Evolutionary conservation across 345 rosid genomes (phyloP), one percentile per base, ranked within the genome.

Genomic region (Arabis alpina): DNA sequence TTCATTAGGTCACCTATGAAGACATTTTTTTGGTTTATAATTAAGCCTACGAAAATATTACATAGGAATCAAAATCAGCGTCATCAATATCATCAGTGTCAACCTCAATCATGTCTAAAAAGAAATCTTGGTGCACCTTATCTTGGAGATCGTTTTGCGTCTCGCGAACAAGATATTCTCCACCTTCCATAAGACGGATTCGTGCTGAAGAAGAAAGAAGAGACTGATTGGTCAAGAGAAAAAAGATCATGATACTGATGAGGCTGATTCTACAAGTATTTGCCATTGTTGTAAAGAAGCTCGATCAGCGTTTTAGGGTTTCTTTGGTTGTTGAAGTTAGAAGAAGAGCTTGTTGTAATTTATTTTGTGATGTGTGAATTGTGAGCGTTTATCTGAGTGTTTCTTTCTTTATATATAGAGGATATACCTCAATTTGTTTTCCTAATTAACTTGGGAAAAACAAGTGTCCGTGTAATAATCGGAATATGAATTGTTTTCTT

Each of bases 191-290:
- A 8, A 54, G 16, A 54, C 14, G 24, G 34, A 43, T 7, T 44
- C 72, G 36, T 43, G 45, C 36, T 44, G 36, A 68, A 68, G 45
- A 68, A 44, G 63, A 19, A 55, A 68, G 13, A 10, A 6, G 6
- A 68, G 9, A 66, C 13, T 54, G 72, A 23, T 68, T 68, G 34
- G 28, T 44, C 15, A 68, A 43, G 45, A 67, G 14, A 24, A 55
- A 43, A 36, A 55, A 24, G 63, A 67, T 3, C 36, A 67, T 32
- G 34, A 44, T 43, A 54, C 23, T 8, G 63, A 67, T 54, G 53
- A 67, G 30, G 71, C 54, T 54, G 54, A 43, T 67, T 34, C 45
- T 67, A 24, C 45, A 34, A 32, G 25, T 54, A n/a, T 44, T 68
- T 1, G 23, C 37, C 55, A 56, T 68, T 19, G 72, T 68, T 6